Base-by-base conservation (phyloP, 2,329 filamentous ascomycete species). In the Capronia americana region DNA sequence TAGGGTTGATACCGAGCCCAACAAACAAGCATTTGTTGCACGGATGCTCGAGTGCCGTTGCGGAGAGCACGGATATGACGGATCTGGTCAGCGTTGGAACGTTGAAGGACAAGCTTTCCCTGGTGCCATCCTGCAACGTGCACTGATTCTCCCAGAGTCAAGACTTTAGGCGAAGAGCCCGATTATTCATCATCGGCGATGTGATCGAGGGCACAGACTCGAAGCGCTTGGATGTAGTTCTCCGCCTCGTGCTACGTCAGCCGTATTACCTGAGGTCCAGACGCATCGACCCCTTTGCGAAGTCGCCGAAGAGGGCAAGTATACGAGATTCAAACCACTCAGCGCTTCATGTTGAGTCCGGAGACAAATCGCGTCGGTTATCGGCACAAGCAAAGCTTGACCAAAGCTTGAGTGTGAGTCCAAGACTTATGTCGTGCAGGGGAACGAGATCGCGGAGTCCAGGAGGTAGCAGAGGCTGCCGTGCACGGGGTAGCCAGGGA, bases 331-430 rank as follows among this genome's bases (percentile, higher is more conserved):
- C 61, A 28, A 58, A 59, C 44, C 60, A 48, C 32, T 14, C 6
- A 28, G 23, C 63, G 68, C 68, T 63, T 70, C 68, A 70, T 56
- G 48, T 63, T 68, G 68, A 70, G 65, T 62, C 68, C 55, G 54
- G 68, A 41, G 38, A 64, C 14, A 24, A 8, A 23, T 4, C 20
- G 51, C 60, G 34, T 70, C 65, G 68, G 60, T 32, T 38, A 70
- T 68, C 65, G 63, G 59, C 65, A 76, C 73, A 46, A 72, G 83
- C n/a, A 76, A 77, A 64, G 75, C 85, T 56, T 77, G 76, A 66
- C 81, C 81, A 32, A 72, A 62, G 78, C 81, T 17, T 83, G 17
- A 17, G 30, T 48, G 46, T 48, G 59, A 50, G 20, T 20, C 64
- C 53, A 64, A 53, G 62, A 28, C 44, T 34, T 26, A 59, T 63